Evolutionary conservation across 495 filamentous ascomycete genomes (phyloP).

Genomic region (Cercophora samala): DNA sequence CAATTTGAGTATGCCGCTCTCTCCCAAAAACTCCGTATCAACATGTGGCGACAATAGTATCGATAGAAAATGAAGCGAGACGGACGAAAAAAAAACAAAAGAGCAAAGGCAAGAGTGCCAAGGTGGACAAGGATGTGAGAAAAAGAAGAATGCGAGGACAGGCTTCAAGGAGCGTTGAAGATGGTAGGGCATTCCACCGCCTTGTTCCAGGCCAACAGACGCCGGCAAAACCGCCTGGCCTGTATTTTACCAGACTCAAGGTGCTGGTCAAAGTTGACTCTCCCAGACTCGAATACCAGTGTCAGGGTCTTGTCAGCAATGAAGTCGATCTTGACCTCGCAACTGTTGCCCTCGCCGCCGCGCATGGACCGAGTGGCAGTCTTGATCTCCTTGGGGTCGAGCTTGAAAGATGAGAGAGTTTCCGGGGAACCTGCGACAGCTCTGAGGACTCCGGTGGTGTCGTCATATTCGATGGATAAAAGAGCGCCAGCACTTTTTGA

Average conservation of each 20-base stretch:
- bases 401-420: constrained; percentile 9
- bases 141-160: neutral
- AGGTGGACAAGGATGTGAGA: neutral
- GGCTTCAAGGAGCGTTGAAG: neutral
- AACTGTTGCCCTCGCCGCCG: constrained; percentile 4
- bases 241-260: constrained; percentile 33
- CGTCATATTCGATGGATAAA: constrained; percentile 17
- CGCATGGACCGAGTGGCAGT: constrained; percentile 13
- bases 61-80: too few species aligned
- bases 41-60: neutral
- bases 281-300: constrained; percentile 20
- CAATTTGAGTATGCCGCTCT: neutral
- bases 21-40: neutral
- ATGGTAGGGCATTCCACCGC: constrained; percentile 19
- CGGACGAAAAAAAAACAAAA: neutral
- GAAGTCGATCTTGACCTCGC: constrained; percentile 14
- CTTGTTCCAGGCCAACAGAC: constrained; percentile 30
- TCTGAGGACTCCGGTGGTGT: constrained; percentile 14
- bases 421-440: constrained; percentile 10
- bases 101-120: neutral
- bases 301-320: constrained; percentile 5
- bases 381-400: constrained; percentile 27
- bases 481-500: neutral
- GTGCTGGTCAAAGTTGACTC: constrained; percentile 13
- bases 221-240: constrained; percentile 32